Evolutionary conservation across 805 yeast genomes (phyloP).

Genomic region (Suhomyces pyralidae): DNA sequence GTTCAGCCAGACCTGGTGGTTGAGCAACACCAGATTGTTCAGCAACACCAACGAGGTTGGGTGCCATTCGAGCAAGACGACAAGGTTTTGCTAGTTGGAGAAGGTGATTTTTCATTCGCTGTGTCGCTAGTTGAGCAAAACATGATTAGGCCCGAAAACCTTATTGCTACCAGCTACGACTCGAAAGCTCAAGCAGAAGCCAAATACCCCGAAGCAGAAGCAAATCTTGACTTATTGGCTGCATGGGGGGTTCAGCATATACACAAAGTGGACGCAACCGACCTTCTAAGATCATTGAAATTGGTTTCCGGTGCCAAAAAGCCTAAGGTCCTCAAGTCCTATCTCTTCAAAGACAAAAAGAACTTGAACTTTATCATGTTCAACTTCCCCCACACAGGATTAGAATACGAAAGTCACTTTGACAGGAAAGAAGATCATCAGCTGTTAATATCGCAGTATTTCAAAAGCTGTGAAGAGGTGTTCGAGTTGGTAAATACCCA

Average conservation of each 20-base stretch:
- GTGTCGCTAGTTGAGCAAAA: conserved; percentile 51
- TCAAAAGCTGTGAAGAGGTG: conserved; percentile 55
- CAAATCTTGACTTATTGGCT: conserved; percentile 40
- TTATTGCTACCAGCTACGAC: conserved; percentile 78
- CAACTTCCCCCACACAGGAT: conserved; percentile 94
- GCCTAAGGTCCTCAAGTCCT: too few species aligned
- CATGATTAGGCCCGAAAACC: conserved; percentile 47
- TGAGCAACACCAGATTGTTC: conserved; percentile 5
- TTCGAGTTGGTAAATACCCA: conserved; percentile 43
- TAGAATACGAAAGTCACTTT: conserved; percentile 32
- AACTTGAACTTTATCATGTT: conserved; percentile 56
- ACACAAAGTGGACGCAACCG: conserved; percentile 73
- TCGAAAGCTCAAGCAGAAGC: conserved; percentile 48
- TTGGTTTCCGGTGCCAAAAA: conserved; percentile 44
- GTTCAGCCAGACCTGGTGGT: too few species aligned
- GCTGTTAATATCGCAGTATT: conserved; percentile 58
- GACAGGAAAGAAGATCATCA: conserved; percentile 35
- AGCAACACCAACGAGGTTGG: conserved; percentile 31
- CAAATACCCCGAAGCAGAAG: conserved; percentile 65
- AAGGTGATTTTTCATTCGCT: conserved; percentile 93
- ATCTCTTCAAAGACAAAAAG: conserved; percentile 16
- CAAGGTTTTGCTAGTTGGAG: conserved; percentile 75
- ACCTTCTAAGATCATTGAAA: conserved; percentile 50
- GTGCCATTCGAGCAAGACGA: conserved; percentile 62
- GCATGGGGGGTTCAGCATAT: conserved; percentile 39